Evolutionary conservation across 2,329 filamentous ascomycete genomes (phyloP), one percentile per base, ranked within the genome.

Genomic region (Sphaerostilbella broomeana): DNA sequence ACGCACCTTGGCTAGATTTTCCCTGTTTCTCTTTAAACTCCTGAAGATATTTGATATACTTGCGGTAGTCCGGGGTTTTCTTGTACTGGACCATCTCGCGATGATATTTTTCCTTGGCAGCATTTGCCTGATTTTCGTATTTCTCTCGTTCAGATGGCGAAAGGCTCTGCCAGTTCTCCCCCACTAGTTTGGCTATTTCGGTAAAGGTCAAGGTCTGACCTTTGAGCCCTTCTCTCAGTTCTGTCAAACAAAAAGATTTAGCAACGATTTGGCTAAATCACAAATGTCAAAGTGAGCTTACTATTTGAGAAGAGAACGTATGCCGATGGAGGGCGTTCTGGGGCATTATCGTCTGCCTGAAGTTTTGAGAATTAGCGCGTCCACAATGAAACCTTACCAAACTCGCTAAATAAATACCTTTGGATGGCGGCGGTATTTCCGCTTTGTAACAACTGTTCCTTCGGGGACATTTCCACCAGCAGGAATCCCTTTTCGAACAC

Each of bases 261-360:
- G n/a, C 1, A 8, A 29, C 2, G 8, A 15, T 8, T 18, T 8
- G 4, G 15, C n/a, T 44, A 11, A 44, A 29, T 33, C 24, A 28
- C 3, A 13, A 24, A 9, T 37, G 20, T 30, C 6, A 20, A 13
- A 24, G n/a, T 13, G 6, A 21, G 70, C 81, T 66, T 61, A 86
- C 82, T 85, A 52, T 90, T 90, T 1, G 86, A 89, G 54, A 92
- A 92, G 12, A 90, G 74, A 10, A 90, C 86, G 62, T 90, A 90
- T 35, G 85, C 86, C 4, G 85, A 90, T 0, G 84, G 83, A 1
- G 86, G 84, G 17, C 85, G 72, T 54, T 89, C 84, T 2, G 86
- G 86, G 1, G 85, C 85, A 63, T 86, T 79, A 43, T 87, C 81
- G 50, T 92, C 86, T 4, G 84, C 71, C 77, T 86, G 17, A 1